Base-by-base conservation (phyloP, 2,329 filamentous ascomycete species). In the Aspergillus luchuensis region DNA sequence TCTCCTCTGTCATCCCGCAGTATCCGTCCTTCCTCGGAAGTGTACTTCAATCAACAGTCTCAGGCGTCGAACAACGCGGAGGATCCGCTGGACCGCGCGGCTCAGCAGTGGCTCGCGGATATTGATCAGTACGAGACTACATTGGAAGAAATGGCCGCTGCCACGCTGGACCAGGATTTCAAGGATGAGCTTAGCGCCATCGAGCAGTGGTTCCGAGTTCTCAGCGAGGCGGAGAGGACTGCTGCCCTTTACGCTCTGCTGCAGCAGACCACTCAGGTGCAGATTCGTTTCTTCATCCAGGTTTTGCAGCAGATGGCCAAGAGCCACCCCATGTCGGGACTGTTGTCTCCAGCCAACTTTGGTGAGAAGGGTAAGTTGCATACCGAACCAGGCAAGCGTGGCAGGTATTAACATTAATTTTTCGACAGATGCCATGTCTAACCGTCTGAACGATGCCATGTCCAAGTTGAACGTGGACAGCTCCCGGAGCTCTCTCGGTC, bases 81-180 rank as follows among this genome's bases (percentile, higher is more conserved):
- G 64, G 95, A 98, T 77, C 87, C 90, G 8, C 89, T 95, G 76
- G 95, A 98, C 76, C 94, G 93, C 78, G 91, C 94, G 66, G 92
- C 94, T 54, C 93, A 97, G 81, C 93, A 99, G 79, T 99, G 95
- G 95, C 94, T 99, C 71, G 92, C 94, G 58, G 95, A 99, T 72
- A 98, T 99, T 69, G 95, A 99, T 75, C 94, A 98, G 77, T 97
- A 97, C 72, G 95, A 99, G 82, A 96, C 89, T n/a, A 99, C 95
- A 1, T 80, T 99, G 72, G 95, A 98, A 78, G 95, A 99, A 76
- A 99, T 99, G 95, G 95, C 95, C 47, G 93, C 94, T 33, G 95
- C 95, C 28, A 98, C 95, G n/a, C 83, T 98, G 57, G 95, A 99
- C 75, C 95, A 99, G 81, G 95, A 99, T 75, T 99, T 99, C 84